Evolutionary conservation across 306 rosid genomes (phyloP), one percentile per base, ranked within the genome.

Genomic region (Lathyrus aphaca): DNA sequence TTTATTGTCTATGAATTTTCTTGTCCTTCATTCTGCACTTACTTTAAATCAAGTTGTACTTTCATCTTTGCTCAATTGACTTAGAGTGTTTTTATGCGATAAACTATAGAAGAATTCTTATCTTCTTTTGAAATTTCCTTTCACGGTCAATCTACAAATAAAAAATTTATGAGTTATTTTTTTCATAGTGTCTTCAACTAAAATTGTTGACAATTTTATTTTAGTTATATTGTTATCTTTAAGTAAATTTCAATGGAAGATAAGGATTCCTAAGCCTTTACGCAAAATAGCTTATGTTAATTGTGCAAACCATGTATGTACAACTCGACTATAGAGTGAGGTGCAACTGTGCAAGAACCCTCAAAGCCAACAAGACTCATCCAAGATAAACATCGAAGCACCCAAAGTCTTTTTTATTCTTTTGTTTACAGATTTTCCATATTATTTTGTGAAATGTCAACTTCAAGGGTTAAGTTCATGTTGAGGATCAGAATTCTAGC

Each of bases 241-340:
- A 27, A 56, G 40, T 9, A 6, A 56, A 56, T 56, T 56, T 56
- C 63, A 56, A 56, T 56, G 6, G 63, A 27, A 13, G 63, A 56
- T 56, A 56, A 14, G 12, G 19, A 27, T 12, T 56, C 63, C 8
- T 13, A 0, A 29, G 2, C 27, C 7, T 25, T 56, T 25, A 56
- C 17, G 8, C 30, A 56, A 1, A 56, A n/a, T 17, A 14, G 8
- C 6, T 13, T 17, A 13, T 56, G 18, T 3, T 16, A 27, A 56
- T 56, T 13, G 2, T 55, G 11, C 62, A 54, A 14, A 11, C 3
- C 17, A 8, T 13, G 10, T 5, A 13, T 25, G 10, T 55, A 13
- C 17, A 56, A 3, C 38, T 17, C 63, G 4, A 27, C 63, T 56
- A 56, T 56, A 3, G 30, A 56, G 62, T 13, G 5, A 56, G 10